Evolutionary conservation across 176 grass and related monocot genomes (phyloP).

Genomic region (Oryza officinalis): DNA sequence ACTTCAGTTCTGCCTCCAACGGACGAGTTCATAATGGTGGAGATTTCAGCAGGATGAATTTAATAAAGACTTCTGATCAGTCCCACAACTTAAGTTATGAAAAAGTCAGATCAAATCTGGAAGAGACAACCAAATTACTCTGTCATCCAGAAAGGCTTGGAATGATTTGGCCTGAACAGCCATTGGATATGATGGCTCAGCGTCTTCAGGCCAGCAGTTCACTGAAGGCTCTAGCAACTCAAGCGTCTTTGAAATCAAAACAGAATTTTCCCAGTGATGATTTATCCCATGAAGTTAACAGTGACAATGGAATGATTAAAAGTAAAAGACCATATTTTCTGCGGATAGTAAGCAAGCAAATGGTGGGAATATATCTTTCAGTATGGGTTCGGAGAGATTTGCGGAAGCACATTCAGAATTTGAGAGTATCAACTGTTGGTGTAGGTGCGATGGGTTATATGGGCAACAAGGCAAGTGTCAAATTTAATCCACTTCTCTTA

Average conservation of each 20-base stretch:
- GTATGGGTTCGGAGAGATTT: constrained; percentile 81
- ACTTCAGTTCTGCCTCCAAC: neutral
- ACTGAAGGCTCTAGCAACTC: constrained; percentile 33
- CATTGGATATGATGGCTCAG: constrained; percentile 44
- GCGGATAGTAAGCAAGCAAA: constrained; percentile 93
- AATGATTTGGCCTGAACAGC: constrained; percentile 66
- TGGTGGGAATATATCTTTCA: constrained; percentile 84
- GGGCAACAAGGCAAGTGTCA: constrained; percentile 76
- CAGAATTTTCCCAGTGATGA: constrained; percentile 31
- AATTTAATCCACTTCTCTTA: constrained; percentile 13
- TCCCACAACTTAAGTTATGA: constrained; percentile 31
- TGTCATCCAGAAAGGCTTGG: constrained; percentile 45
- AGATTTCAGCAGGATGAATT: constrained; percentile 13
- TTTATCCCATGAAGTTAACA: constrained; percentile 32
- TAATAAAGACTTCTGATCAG: constrained; percentile 23
- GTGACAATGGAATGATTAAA: constrained; percentile 28
- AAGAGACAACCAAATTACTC: constrained; percentile 25
- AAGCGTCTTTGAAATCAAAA: constrained; percentile 41
- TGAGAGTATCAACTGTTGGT: constrained; percentile 89
- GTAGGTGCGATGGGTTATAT: constrained; percentile 92
- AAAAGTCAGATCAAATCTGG: neutral
- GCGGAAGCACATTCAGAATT: constrained; percentile 76
- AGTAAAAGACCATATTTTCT: constrained; percentile 61
- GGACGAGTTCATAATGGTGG: constrained; percentile 1
- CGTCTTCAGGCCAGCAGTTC: constrained; percentile 18